These are phyloP conservation scores for Intubia oerlemansii DNA, from an alignment of 2,329 filamentous ascomycete species.

Conservation along the genomic window DNA sequence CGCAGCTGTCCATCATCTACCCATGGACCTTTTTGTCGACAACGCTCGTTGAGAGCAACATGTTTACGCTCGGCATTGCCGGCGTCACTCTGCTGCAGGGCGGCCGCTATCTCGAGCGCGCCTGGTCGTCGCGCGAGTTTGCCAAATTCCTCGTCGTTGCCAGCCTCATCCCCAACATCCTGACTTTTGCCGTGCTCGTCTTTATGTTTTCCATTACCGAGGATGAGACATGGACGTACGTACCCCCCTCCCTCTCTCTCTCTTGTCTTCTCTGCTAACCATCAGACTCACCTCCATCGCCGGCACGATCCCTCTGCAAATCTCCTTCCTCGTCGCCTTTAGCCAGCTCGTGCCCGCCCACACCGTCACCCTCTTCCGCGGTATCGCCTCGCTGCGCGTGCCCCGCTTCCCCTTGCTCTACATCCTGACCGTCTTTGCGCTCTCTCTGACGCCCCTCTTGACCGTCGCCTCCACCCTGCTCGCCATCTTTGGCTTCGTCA, in stretches of 20 bases:
- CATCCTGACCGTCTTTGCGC: conserved; percentile 51
- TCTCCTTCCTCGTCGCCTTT: conserved; percentile 86
- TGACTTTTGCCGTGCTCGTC: conserved; percentile 53
- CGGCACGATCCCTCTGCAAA: conserved; percentile 75
- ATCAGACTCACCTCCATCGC: conserved; percentile 58
- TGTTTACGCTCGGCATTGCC: conserved; percentile 66
- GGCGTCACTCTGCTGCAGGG: conserved; percentile 71
- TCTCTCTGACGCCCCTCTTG: conserved; percentile 33
- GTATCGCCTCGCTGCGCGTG: conserved; percentile 73
- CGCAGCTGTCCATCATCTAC: conserved; percentile 63
- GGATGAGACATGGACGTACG: conserved; percentile 45
- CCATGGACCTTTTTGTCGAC: conserved; percentile 84
- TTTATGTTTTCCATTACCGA: conserved; percentile 45
- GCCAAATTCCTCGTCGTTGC: conserved; percentile 71
- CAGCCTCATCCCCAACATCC: conserved; percentile 57
- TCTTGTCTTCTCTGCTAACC: conserved; percentile 6
- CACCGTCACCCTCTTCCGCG: conserved; percentile 83
- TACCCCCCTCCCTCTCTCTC: not conserved
- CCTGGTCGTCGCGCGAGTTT: conserved; percentile 84
- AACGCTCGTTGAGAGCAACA: conserved; percentile 78
- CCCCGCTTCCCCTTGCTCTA: conserved; percentile 48
- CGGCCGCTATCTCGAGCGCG: conserved; percentile 83
- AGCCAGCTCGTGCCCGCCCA: conserved; percentile 95
- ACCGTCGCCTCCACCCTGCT: conserved; percentile 61
- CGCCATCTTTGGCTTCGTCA: conserved; percentile 60